These are phyloP conservation scores for Rhexocercosporidium sp. DNA, from an alignment of 2,329 filamentous ascomycete species.

Conservation along the genomic window DNA sequence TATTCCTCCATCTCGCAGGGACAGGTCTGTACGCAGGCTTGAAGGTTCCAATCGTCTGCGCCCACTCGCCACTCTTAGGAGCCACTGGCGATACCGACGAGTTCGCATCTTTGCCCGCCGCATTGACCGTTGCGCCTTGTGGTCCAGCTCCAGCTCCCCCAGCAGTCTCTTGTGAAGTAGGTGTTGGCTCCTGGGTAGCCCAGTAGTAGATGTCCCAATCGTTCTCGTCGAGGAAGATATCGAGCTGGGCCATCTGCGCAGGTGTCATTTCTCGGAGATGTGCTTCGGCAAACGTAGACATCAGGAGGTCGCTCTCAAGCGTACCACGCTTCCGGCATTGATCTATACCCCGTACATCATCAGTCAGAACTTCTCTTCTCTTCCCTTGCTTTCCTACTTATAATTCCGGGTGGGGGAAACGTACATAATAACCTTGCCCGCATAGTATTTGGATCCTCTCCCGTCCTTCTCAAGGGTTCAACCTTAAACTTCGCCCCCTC, in stretches of 20 bases:
- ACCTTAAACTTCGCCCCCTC: slow-evolving; percentile 86
- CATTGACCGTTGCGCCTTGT: slow-evolving; percentile 36
- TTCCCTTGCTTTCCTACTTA: background rate
- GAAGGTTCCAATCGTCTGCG: slow-evolving; percentile 93
- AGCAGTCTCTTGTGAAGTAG: slow-evolving; percentile 60
- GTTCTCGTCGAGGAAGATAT: slow-evolving; percentile 95
- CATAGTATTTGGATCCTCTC: slow-evolving; percentile 86
- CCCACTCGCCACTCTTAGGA: slow-evolving; percentile 78
- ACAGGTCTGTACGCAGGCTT: slow-evolving; percentile 93
- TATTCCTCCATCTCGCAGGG: slow-evolving; percentile 82
- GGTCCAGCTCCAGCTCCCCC: slow-evolving; percentile 53
- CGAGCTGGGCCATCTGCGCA: slow-evolving; percentile 80
- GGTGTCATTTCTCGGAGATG: slow-evolving; percentile 77
- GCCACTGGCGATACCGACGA: slow-evolving; percentile 30
- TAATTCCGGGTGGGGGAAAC: slow-evolving; percentile 18
- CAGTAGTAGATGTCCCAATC: slow-evolving; percentile 99
- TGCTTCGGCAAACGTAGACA: slow-evolving; percentile 89
- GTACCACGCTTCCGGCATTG: slow-evolving; percentile 96
- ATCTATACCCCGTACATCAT: slow-evolving; percentile 59
- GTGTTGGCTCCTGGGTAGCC: slow-evolving; percentile 82
- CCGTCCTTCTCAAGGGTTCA: slow-evolving; percentile 83
- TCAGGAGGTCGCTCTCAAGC: slow-evolving; percentile 92
- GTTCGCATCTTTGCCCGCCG: slow-evolving; percentile 28
- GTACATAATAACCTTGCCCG: slow-evolving; percentile 79
- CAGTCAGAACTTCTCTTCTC: slow-evolving; percentile 4